Conservation (phyloP, 768 basidiomycete genomes). For the Panellus pusillus region DNA sequence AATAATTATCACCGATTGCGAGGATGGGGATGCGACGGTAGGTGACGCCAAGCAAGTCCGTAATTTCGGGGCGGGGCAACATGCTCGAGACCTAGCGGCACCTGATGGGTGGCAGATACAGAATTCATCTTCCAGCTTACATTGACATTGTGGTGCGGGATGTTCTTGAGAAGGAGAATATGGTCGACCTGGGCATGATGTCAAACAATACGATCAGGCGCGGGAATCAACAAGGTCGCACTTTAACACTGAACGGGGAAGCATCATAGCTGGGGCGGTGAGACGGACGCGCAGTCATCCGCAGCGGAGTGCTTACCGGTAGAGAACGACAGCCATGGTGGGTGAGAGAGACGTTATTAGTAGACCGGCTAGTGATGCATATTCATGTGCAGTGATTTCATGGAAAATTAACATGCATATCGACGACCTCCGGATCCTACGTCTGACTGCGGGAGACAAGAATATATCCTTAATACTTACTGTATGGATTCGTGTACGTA, state of each 20-base stretch:
- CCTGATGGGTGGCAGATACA: neutral
- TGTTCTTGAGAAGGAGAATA: conserved; percentile 47
- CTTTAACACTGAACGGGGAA: conserved; percentile 40
- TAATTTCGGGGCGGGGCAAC: conserved; percentile 59
- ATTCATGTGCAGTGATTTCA: neutral
- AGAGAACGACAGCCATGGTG: conserved; percentile 40
- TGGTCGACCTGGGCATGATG: conserved; percentile 48
- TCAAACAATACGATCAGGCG: too few species aligned
- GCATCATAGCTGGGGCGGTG: conserved; percentile 42
- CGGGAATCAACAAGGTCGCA: neutral
- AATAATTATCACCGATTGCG: conserved; percentile 38
- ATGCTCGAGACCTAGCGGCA: conserved; percentile 42
- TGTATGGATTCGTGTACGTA: too few species aligned
- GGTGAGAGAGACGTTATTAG: conserved; percentile 10
- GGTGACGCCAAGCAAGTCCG: conserved; percentile 48
- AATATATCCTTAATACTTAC: too few species aligned
- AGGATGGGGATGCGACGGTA: conserved; percentile 63
- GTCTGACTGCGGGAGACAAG: too few species aligned
- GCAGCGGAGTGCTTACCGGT: conserved; percentile 37
- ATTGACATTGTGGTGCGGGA: conserved; percentile 48
- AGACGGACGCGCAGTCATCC: neutral
- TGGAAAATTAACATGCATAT: too few species aligned
- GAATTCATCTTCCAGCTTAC: conserved; percentile 27
- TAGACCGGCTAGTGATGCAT: too few species aligned
- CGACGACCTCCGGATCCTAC: too few species aligned